These are phyloP conservation scores for Westerdykella sp. DNA, from an alignment of 2,329 filamentous ascomycete genomes.

Conservation along the genomic window DNA sequence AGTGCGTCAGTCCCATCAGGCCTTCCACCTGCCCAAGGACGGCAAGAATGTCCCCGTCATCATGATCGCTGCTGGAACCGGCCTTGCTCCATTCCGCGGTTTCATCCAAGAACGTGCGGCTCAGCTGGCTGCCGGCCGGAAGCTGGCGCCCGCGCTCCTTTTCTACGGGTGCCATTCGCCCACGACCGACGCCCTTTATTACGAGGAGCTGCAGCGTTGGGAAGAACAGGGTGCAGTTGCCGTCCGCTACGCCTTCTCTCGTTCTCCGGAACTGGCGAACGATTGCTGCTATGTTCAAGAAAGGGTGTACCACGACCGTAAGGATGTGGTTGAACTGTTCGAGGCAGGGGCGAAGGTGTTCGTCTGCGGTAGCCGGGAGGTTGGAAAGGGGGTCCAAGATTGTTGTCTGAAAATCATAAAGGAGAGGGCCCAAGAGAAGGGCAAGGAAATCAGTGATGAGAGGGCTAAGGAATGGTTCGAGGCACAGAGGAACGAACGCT, in stretches of 20 bases:
- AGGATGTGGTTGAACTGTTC: constrained; percentile 43
- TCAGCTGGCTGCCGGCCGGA: constrained; percentile 44
- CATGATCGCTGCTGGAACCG: constrained; percentile 36
- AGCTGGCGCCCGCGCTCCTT: constrained; percentile 55
- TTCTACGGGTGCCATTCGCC: constrained; percentile 58
- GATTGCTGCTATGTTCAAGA: constrained; percentile 53
- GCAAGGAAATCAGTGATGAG: constrained; percentile 34
- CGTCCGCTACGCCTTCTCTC: constrained; percentile 56
- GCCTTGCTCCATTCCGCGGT: constrained; percentile 42
- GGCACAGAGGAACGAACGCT: constrained; percentile 41
- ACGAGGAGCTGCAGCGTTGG: constrained; percentile 55
- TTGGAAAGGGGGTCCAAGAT: constrained; percentile 43
- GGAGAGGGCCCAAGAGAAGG: constrained; percentile 37
- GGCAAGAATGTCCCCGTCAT: constrained; percentile 38
- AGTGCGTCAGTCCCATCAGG: constrained; percentile 37
- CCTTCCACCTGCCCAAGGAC: constrained; percentile 42
- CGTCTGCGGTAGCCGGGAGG: constrained; percentile 54
- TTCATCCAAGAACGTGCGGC: constrained; percentile 39
- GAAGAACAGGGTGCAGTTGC: constrained; percentile 54
- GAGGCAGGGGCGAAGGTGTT: constrained; percentile 52
- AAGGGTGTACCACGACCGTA: constrained; percentile 43
- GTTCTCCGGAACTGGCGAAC: constrained; percentile 35
- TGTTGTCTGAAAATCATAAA: constrained; percentile 40
- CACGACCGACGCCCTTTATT: constrained; percentile 55
- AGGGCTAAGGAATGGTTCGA: constrained; percentile 44